Base-by-base conservation (phyloP, 352 stramenopile genomes). In the Phytophthora fragariaefolia region DNA sequence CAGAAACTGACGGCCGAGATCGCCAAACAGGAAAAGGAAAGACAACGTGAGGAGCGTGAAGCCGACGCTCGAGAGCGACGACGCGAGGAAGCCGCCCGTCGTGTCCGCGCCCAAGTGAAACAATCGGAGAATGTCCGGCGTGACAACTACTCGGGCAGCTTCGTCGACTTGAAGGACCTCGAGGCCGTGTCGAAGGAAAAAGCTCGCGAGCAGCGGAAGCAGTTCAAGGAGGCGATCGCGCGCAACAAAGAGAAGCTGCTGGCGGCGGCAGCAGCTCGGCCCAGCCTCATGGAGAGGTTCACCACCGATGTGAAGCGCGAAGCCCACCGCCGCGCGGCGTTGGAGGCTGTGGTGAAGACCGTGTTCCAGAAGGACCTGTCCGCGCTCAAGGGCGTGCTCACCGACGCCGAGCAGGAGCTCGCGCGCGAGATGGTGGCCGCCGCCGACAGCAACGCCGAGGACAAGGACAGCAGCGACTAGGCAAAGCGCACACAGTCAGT, bases 201-300 rank as follows among this genome's bases (percentile, higher is more conserved):
- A 8, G 85, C 83, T 24, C 81, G 82, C 10, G 80, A 88, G 36
- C 80, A 86, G 56, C 73, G 79, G 8, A 63, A 78, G 50, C 74
- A 87, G 58, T 90, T 92, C 45, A 73, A 77, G 40, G 81, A 86
- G 38, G 83, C 83, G 0, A 83, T 92, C 30, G 48, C 69, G 24
- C 82, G 84, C 45, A 93, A 93, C 59, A 86, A 83, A 10, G 74
- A 90, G 62, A 78, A 80, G 12, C 58, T 93, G 2, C 47, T 80
- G 12, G 72, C 59, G 20, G 78, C 83, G 9, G 73, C 83, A 17
- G 78, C 85, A 9, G 26, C 73, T 5, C 77, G 74, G 34, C 82
- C 85, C 17, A 87, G 81, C 52, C 77, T 93, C 43, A 92, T 93
- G 82, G 85, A 93, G 66, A 73, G 83, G 8, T 93, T 91, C 63